These are phyloP conservation scores for Phytophthora ramorum DNA, from an alignment of 352 stramenopile species.

Conservation along the genomic window DNA sequence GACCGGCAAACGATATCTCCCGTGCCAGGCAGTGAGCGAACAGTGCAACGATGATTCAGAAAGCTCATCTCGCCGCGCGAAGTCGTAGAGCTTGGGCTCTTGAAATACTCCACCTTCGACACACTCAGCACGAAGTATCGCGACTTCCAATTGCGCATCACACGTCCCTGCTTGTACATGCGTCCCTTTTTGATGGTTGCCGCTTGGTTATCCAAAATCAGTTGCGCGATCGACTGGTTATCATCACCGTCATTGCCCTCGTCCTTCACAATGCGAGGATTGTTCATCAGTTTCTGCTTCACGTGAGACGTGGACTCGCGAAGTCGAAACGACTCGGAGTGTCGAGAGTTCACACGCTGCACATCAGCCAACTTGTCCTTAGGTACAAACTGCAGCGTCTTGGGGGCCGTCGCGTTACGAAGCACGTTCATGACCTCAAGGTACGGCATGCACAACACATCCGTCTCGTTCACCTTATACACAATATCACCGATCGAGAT, in stretches of 20 bases:
- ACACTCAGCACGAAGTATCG: slow-evolving; percentile 89
- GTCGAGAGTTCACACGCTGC: slow-evolving; percentile 82
- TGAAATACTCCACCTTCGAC: slow-evolving; percentile 88
- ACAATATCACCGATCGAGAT: slow-evolving; percentile 88
- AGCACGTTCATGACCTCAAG: slow-evolving; percentile 85
- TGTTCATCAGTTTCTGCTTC: slow-evolving; percentile 79
- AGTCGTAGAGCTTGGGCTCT: slow-evolving; percentile 80
- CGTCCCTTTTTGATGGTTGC: slow-evolving; percentile 89
- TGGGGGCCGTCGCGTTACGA: slow-evolving; percentile 67
- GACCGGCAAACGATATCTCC: slow-evolving; percentile 76
- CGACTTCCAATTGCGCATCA: slow-evolving; percentile 90
- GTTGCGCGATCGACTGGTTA: slow-evolving; percentile 80
- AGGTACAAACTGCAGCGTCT: slow-evolving; percentile 86
- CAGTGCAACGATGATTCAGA: slow-evolving; percentile 77
- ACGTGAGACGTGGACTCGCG: slow-evolving; percentile 66
- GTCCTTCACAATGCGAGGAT: slow-evolving; percentile 75
- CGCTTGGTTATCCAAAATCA: slow-evolving; percentile 87
- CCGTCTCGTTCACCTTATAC: slow-evolving; percentile 87
- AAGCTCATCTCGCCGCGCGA: slow-evolving; percentile 85
- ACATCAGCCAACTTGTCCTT: slow-evolving; percentile 88
- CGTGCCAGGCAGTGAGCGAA: slow-evolving; percentile 70
- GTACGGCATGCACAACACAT: slow-evolving; percentile 88
- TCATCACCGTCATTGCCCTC: slow-evolving; percentile 76
- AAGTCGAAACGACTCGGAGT: slow-evolving; percentile 79
- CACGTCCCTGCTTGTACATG: slow-evolving; percentile 88